These are phyloP conservation scores for Maudiozyma saulgeensis DNA, from an alignment of 805 yeast species.

Conservation along the genomic window DNA sequence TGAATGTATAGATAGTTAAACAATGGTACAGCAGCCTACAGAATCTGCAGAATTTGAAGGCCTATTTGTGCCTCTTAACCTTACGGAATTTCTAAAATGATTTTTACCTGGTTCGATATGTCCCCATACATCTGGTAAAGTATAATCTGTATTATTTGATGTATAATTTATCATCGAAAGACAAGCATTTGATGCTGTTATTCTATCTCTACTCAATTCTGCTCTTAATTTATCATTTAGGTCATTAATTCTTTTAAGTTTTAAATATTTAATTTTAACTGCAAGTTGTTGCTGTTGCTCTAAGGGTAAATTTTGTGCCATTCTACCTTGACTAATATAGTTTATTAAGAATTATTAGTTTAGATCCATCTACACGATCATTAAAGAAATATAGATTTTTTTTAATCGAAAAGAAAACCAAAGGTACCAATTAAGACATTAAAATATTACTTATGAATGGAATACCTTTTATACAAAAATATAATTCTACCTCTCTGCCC, in stretches of 20 bases:
- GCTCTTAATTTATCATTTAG: conserved; percentile 44
- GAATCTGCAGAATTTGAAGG: neutral
- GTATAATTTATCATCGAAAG: conserved; percentile 34
- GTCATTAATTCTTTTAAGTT: conserved; percentile 51
- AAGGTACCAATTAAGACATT: no score
- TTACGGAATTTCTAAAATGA: conserved; percentile 27
- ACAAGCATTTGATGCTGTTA: conserved; percentile 56
- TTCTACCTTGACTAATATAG: neutral
- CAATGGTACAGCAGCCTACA: neutral
- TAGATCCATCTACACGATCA: no score
- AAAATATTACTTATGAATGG: no score
- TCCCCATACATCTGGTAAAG: conserved; percentile 35
- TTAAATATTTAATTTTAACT: conserved; percentile 42
- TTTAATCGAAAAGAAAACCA: no score
- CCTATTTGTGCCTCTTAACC: neutral
- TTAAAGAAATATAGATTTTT: no score
- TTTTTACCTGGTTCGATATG: conserved; percentile 30
- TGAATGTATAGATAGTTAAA: neutral
- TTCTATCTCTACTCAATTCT: conserved; percentile 45
- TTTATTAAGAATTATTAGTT: no score
- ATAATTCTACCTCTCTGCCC: no score
- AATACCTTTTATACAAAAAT: no score
- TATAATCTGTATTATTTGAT: conserved; percentile 29
- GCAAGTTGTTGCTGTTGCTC: conserved; percentile 18
- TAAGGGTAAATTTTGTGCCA: neutral